These are phyloP conservation scores for Zoysia japonica DNA, from an alignment of 176 grass and related monocot species.

Conservation along the genomic window DNA sequence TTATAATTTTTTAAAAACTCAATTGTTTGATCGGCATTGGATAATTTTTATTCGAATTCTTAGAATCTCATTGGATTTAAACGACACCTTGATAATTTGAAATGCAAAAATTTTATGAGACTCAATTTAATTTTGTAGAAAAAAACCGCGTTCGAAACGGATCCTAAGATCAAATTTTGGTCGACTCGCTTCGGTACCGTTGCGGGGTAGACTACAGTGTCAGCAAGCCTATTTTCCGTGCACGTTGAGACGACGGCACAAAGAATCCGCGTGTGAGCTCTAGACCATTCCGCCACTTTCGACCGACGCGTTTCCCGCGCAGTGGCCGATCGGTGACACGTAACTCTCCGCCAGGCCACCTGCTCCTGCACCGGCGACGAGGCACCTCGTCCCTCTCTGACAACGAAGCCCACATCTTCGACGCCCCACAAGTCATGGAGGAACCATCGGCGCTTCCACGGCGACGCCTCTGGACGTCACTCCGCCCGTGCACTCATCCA, in stretches of 20 bases:
- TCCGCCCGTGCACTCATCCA: background rate
- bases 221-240: background rate
- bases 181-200: too few relatives aligned
- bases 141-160: too few relatives aligned
- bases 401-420: rapidly evolving
- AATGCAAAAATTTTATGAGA: background rate
- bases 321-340: conserved; percentile 36
- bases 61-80: too few relatives aligned
- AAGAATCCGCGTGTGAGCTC: conserved; percentile 39
- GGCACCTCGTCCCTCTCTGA: rapidly evolving
- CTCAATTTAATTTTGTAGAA: too few relatives aligned
- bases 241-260: background rate
- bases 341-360: background rate
- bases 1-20: too few relatives aligned
- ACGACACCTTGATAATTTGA: background rate
- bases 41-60: too few relatives aligned
- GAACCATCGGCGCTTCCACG: background rate
- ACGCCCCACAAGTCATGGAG: background rate
- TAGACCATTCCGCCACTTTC: conserved; percentile 53
- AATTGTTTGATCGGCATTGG: too few relatives aligned
- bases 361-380: rapidly evolving
- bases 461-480: conserved; percentile 37
- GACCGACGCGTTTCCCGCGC: conserved; percentile 55
- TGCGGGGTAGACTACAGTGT: background rate
- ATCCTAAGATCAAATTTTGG: too few relatives aligned